These are phyloP conservation scores for Phoenix dactylifera DNA, from an alignment of 176 grass and related monocot genomes.

Conservation along the genomic window DNA sequence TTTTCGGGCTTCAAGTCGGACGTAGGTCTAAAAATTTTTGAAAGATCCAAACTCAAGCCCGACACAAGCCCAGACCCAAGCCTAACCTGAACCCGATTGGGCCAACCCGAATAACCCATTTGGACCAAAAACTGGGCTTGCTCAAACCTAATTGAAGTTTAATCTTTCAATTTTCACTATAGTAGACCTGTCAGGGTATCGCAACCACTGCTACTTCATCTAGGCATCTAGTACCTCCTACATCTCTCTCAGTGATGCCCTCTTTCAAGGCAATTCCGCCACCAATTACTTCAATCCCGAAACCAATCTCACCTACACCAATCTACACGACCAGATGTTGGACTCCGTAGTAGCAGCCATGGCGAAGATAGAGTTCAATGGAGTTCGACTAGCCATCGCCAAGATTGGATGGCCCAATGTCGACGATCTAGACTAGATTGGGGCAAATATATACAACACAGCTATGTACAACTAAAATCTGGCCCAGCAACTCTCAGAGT, in stretches of 20 bases:
- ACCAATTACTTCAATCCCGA: conserved; percentile 33
- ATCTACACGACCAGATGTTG: no score
- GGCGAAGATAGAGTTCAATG: background rate
- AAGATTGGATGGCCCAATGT: conserved; percentile 91
- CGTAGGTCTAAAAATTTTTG: no score
- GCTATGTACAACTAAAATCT: conserved; percentile 76
- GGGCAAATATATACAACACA: conserved; percentile 51
- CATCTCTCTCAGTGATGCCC: conserved; percentile 53
- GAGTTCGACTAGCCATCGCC: conserved; percentile 55
- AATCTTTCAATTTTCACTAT: no score
- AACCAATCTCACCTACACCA: no score
- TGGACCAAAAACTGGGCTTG: no score
- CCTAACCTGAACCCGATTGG: no score
- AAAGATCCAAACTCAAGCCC: no score
- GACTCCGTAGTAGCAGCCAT: no score
- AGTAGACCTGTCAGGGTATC: background rate
- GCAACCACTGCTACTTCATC: conserved; percentile 73
- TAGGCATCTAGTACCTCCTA: conserved; percentile 37
- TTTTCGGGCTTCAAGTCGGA: no score
- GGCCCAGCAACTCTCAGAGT: conserved; percentile 25
- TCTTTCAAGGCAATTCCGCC: conserved; percentile 29
- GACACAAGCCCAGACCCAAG: no score
- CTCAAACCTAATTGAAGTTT: no score
- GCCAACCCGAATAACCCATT: no score
- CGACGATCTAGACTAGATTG: conserved; percentile 62